phyloP scores from a whole-genome alignment of 164 flowering plant species.

The Magnolia kwangsiensis region DNA sequence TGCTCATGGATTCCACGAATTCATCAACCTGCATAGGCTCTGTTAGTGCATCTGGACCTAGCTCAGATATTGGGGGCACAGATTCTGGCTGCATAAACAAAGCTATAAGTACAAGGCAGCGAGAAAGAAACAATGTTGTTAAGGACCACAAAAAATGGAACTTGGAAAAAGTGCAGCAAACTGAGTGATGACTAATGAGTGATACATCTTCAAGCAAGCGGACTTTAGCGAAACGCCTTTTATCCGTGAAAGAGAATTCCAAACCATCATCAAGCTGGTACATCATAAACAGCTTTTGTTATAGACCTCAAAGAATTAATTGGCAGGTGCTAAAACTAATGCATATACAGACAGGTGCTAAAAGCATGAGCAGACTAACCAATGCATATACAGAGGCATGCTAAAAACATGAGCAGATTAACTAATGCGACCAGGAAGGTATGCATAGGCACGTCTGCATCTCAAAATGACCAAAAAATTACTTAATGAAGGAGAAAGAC shows the following conservation, averaged over 20 bases:
- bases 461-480: not conserved
- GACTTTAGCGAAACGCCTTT: slow-evolving; percentile 95
- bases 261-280: slow-evolving; percentile 87
- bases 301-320: not conserved
- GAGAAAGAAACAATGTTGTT: not conserved
- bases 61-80: slow-evolving; percentile 86
- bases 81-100: slow-evolving; percentile 60
- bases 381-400: not conserved
- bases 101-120: slow-evolving; percentile 2
- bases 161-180: not conserved
- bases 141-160: not conserved
- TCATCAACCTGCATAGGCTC: slow-evolving; percentile 73
- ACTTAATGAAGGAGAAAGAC: not conserved
- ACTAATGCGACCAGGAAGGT: not conserved
- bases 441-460: not conserved
- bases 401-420: not conserved
- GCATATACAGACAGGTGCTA: not conserved
- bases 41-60: slow-evolving; percentile 91
- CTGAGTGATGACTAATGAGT: not conserved
- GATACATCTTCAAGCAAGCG: slow-evolving; percentile 88
- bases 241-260: slow-evolving; percentile 96
- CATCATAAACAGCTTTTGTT: slow-evolving; percentile 1
- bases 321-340: slow-evolving; percentile 2
- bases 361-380: not conserved
- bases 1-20: slow-evolving; percentile 49